A percentile compares a stretch with the other conserved stretches of the same genome.
These are phyloP conservation scores for Monosiga brevicollis DNA, from an alignment of 78 protist species.

Conservation along the genomic window DNA sequence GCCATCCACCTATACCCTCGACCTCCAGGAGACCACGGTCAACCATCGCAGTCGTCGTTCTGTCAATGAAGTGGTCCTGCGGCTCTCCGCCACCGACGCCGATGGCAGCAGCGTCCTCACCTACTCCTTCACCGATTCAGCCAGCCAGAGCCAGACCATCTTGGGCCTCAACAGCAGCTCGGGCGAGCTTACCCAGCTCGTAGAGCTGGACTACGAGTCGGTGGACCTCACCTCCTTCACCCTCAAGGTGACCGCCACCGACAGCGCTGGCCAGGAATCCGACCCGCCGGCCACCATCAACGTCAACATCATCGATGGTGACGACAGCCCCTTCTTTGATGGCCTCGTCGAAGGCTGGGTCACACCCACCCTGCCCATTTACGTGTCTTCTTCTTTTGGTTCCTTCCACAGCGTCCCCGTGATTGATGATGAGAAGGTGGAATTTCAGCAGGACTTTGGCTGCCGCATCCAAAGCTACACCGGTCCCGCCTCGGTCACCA, in stretches of 20 bases:
- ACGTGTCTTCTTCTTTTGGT: too few species aligned
- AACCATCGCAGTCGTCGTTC: neutral
- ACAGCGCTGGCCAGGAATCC: neutral
- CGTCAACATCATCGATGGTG: neutral
- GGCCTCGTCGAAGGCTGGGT: too few species aligned
- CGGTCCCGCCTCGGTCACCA: too few species aligned
- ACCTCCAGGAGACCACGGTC: neutral
- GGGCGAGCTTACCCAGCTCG: neutral
- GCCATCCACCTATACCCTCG: neutral
- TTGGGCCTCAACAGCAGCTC: neutral
- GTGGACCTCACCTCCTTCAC: neutral
- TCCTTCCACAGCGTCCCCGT: too few species aligned
- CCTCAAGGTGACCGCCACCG: neutral
- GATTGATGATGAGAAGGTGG: too few species aligned
- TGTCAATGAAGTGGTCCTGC: neutral
- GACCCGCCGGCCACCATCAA: neutral
- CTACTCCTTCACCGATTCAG: neutral
- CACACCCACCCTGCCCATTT: too few species aligned
- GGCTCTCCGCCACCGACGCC: neutral
- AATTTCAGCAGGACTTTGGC: too few species aligned
- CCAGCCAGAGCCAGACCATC: neutral
- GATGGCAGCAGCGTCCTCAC: neutral
- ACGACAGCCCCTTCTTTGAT: neutral
- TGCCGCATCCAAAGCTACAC: too few species aligned
- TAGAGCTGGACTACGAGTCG: neutral